Evolutionary conservation across 1,284 basidiomycete genomes (phyloP), one percentile per base, ranked within the genome.

Genomic region (Stygiomarasmius scandens): DNA sequence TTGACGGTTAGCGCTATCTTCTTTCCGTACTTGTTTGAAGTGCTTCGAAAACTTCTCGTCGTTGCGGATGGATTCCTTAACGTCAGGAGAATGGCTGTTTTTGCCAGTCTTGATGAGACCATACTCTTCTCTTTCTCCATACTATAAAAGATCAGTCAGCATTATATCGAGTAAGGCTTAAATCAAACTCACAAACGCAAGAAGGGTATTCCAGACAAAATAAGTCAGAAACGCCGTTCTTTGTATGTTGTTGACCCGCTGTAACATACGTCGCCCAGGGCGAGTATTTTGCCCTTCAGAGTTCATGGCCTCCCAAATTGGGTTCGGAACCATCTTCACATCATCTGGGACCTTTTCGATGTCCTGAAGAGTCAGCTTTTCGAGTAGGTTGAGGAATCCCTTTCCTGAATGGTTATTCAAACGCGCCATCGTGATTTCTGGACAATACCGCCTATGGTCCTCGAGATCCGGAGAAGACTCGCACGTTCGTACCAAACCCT

Each of bases 201-300:
- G 38, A 23, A 52, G 38, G 4, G 51, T 52, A n/a, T 41, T 52
- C 51, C 51, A 52, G 22, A 52, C 51, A 44, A 52, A 52, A 16
- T 43, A 44, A 16, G 51, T 52, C 22, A 52, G 27, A 12, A 52
- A 52, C 9, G 19, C 25, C 12, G 22, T 44, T 16, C 51, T 22
- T 9, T 44, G 38, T 4, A 23, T 23, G 20, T 52, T 38, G 46
- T 47, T 47, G 23, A 47, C 24, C 8, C 27, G 12, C 16, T 47
- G 46, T n/a, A n/a, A n/a, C 12, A 47, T 24, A n/a, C 27, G 23
- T 23, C 23, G 23, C 14, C 23, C 46, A 14, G 23, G n/a, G 46
- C 23, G 20, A 4, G 12, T 32, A 6, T 32, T 32, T 32, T 32
- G 20, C 24, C 23, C 8, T 11, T 3, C 38, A n/a, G n/a, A 16